Evolutionary conservation across 345 rosid species (phyloP).

Genomic region (Gossypium mustelinum): DNA sequence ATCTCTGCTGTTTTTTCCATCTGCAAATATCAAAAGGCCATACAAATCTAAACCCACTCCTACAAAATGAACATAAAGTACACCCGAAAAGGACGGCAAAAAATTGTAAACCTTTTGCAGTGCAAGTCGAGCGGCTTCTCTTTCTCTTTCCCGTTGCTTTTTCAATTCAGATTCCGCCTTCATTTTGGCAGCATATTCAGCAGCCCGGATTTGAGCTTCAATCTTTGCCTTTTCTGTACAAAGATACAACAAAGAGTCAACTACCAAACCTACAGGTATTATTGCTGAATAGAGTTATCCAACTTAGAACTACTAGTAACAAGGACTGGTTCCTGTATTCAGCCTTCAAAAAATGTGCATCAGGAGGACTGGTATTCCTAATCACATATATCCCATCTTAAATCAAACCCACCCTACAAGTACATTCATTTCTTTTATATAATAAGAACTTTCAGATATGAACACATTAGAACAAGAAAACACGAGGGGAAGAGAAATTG

Average conservation of each 20-base stretch:
- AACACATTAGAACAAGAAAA: neutral
- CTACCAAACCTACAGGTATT: neutral
- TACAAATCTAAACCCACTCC: too few relatives aligned
- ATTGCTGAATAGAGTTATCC: neutral
- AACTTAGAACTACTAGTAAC: neutral
- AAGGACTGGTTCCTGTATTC: too few relatives aligned
- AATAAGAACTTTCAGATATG: too few relatives aligned
- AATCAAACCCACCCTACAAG: too few relatives aligned
- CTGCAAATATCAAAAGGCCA: conserved; percentile 29
- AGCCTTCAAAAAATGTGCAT: neutral
- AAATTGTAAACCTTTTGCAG: conserved; percentile 45
- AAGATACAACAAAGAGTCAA: neutral
- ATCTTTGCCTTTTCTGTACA: conserved; percentile 64
- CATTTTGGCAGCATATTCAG: conserved; percentile 47
- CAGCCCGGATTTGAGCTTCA: conserved; percentile 69
- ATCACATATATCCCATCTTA: too few relatives aligned
- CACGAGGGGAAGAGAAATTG: neutral
- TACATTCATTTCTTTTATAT: too few relatives aligned
- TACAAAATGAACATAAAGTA: neutral
- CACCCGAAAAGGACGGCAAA: neutral
- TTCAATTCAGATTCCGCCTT: conserved; percentile 53
- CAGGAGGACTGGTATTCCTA: neutral
- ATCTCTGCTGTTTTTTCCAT: conserved; percentile 54
- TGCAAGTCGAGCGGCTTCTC: conserved; percentile 70
- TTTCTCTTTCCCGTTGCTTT: conserved; percentile 50